Base-by-base conservation (phyloP, 495 filamentous ascomycete species). In the Aspergillus homomorphus region DNA sequence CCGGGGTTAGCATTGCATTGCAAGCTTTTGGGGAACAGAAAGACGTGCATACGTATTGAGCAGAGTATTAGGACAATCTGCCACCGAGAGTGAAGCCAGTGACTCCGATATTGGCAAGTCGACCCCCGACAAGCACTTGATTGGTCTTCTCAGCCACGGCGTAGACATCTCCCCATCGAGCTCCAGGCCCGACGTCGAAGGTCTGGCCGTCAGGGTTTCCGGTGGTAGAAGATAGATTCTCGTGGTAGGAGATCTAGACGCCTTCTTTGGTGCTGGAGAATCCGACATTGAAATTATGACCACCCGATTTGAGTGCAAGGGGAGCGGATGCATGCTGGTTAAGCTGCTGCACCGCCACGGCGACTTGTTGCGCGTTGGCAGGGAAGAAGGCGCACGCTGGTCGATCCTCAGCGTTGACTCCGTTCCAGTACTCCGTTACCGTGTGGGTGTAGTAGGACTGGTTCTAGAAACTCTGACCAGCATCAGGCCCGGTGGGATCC, bases 1-100 rank as follows among this genome's bases (percentile, higher is more conserved):
- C 14, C 3, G 9, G 20, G 26, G 44, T 48, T 28, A 55, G 52
- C n/a, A n/a, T n/a, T n/a, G n/a, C n/a, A n/a, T 48, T 58, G 23
- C 21, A 12, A 9, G 26, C 26, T 9, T 46, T 50, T 51, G n/a
- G 52, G 26, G 16, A 41, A 57, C 15, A 45, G 14, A 30, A 45
- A 21, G 33, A 20, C 2, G 10, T 0, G 48, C 41, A 19, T 48
- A 61, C 59, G 30, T 61, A 61, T 61, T 61, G 59, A 12, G 59
- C 59, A 0, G 62, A 64, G 51, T 58, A 60, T 44, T 60, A 64
- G 16, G 62, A 64, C 18, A 64, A 49, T 0, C 62, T 57, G 56
- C 69, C 70, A 59, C 73, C 73, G 12, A 71, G 60, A 15, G 59
- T 66, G 51, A 75, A 69, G 42, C 73, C 72, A 16, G 68, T 72